Percentiles rank a stretch among this genome's conserved stretches.
Conservation (phyloP, 345 rosid species). For the Salix exigua region DNA sequence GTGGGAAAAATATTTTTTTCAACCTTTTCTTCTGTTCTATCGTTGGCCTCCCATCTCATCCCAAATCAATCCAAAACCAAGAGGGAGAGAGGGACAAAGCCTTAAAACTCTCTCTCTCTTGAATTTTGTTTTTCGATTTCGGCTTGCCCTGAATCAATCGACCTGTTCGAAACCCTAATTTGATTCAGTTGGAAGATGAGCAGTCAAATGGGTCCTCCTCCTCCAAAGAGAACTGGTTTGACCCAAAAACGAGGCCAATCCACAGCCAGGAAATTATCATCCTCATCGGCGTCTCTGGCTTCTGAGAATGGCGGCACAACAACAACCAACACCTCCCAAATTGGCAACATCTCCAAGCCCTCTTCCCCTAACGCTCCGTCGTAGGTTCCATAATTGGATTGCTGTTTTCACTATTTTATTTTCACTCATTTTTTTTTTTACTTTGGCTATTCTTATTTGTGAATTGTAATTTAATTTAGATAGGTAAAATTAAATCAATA, state of each 20-base stretch:
- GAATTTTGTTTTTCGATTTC: neutral
- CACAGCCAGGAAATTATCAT: slow-evolving; percentile 45
- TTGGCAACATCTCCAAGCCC: slow-evolving; percentile 57
- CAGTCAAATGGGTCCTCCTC: slow-evolving; percentile 48
- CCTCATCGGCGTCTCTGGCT: slow-evolving; percentile 1
- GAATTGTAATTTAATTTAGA: neutral
- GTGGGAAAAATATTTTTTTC: neutral
- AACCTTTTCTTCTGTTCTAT: neutral
- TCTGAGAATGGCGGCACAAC: slow-evolving; percentile 45
- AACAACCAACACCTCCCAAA: slow-evolving; percentile 2
- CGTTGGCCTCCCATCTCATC: neutral
- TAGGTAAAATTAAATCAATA: neutral
- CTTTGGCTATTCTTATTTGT: neutral
- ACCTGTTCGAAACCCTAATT: neutral
- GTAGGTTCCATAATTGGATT: slow-evolving; percentile 11
- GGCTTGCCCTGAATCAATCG: neutral
- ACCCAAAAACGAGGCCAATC: slow-evolving; percentile 47
- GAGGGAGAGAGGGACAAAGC: neutral
- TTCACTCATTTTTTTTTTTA: neutral
- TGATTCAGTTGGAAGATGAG: slow-evolving; percentile 40
- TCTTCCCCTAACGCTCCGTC: slow-evolving; percentile 61
- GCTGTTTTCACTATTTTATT: too few relatives aligned
- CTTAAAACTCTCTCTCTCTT: neutral
- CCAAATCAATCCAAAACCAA: neutral
- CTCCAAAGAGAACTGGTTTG: slow-evolving; percentile 49